These are phyloP conservation scores for Microbotryomycetes sp. DNA, from an alignment of 1,284 basidiomycete genomes.

Conservation along the genomic window DNA sequence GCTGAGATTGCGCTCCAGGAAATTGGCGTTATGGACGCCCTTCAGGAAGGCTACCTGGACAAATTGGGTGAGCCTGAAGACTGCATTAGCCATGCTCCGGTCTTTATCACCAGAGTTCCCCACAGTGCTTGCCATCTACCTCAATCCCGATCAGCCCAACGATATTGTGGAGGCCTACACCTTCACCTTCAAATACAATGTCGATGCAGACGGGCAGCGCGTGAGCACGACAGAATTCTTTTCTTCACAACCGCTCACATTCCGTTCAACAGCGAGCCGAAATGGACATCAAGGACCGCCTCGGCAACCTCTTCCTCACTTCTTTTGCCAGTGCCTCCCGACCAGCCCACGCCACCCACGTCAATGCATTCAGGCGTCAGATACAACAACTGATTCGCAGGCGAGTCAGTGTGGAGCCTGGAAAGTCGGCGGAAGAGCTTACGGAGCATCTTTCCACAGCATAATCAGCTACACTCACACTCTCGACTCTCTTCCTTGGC, in stretches of 20 bases:
- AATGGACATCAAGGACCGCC: conserved; percentile 25
- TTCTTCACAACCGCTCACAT: background rate
- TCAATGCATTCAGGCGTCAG: conserved; percentile 19
- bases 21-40: conserved; percentile 27
- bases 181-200: conserved; percentile 25
- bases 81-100: background rate
- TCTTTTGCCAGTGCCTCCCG: background rate
- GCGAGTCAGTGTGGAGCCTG: conserved; percentile 13
- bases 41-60: conserved; percentile 29
- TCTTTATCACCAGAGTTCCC: background rate
- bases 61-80: conserved; percentile 19
- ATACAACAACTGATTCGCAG: conserved; percentile 29
- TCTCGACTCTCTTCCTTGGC: conserved; percentile 68
- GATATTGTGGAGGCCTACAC: conserved; percentile 35
- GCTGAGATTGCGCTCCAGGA: conserved; percentile 10
- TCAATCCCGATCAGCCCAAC: conserved; percentile 40
- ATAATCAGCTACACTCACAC: conserved; percentile 64
- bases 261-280: conserved; percentile 9
- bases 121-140: conserved; percentile 62
- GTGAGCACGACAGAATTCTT: background rate
- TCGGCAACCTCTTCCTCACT: conserved; percentile 19
- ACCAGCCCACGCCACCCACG: conserved; percentile 1
- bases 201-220: conserved; percentile 14
- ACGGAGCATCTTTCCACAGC: conserved; percentile 45
- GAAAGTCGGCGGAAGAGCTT: background rate